Evolutionary conservation across 495 filamentous ascomycete genomes (phyloP).

Genomic region (Platismatia glauca): DNA sequence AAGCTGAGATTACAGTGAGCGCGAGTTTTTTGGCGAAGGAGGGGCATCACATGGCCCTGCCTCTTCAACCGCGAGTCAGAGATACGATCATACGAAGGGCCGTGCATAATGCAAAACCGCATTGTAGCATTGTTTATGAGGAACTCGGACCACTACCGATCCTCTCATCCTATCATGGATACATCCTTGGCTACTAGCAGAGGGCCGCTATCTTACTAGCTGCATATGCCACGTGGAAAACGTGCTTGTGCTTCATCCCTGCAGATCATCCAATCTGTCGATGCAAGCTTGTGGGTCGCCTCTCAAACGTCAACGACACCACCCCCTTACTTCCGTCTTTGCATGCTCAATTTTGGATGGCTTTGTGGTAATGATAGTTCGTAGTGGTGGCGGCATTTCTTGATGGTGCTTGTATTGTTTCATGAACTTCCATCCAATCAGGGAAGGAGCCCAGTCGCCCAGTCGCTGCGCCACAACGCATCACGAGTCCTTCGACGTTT

Average conservation of each 20-base stretch:
- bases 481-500: constrained; percentile 7
- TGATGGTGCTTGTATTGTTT: constrained; percentile 2
- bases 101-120: background rate
- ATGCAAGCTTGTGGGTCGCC: constrained; percentile 1
- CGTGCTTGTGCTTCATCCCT: constrained; percentile 9
- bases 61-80: background rate
- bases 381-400: constrained; percentile 1
- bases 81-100: background rate
- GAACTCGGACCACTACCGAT: background rate
- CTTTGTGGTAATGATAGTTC: background rate
- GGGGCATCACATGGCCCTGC: background rate
- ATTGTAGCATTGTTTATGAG: background rate
- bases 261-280: background rate
- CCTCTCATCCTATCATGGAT: background rate
- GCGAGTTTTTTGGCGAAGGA: background rate
- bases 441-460: background rate
- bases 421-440: constrained; percentile 7
- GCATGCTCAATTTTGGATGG: background rate
- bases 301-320: background rate
- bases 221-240: constrained; percentile 13
- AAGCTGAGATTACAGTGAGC: background rate
- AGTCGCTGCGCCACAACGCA: constrained; percentile 11
- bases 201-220: constrained; percentile 6
- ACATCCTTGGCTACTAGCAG: background rate
- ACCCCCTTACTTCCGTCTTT: background rate